A percentile compares a stretch with the other conserved stretches of the same genome.
Evolutionary conservation across 345 rosid genomes (phyloP).

Genomic region (Corymbia maculata): DNA sequence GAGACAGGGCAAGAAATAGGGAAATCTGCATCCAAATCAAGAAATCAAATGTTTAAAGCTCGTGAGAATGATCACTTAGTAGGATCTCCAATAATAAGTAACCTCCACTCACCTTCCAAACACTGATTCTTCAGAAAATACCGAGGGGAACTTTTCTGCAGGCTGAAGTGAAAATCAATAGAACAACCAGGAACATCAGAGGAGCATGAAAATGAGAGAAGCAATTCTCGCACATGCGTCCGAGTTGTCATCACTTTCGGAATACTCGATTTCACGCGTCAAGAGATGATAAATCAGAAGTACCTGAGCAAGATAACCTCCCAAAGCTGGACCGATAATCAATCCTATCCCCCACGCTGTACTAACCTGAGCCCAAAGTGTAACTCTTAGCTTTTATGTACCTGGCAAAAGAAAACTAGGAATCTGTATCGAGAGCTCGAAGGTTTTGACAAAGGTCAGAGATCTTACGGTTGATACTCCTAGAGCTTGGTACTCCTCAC

Average conservation of each 20-base stretch:
- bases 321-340: conserved; percentile 93
- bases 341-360: conserved; percentile 97
- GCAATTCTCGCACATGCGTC: background rate
- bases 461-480: conserved; percentile 76
- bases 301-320: conserved; percentile 96
- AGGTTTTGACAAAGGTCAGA: background rate
- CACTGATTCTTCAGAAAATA: conserved; percentile 55
- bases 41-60: background rate
- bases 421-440: background rate
- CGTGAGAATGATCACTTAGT: background rate
- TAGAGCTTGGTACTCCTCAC: conserved; percentile 70
- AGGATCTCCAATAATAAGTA: background rate
- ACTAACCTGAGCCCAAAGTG: conserved; percentile 47
- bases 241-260: background rate
- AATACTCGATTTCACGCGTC: background rate
- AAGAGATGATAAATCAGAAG: background rate
- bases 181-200: background rate
- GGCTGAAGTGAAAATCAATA: conserved; percentile 52
- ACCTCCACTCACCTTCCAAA: conserved; percentile 44
- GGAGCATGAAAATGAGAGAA: background rate
- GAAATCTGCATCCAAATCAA: conserved; percentile 45
- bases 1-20: conserved; percentile 69
- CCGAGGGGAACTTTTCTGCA: conserved; percentile 64
- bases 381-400: background rate
- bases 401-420: background rate